Percentiles rank a stretch among this genome's conserved stretches.
Conservation (phyloP, 306 rosid genomes). For the Albizia julibrissin region DNA sequence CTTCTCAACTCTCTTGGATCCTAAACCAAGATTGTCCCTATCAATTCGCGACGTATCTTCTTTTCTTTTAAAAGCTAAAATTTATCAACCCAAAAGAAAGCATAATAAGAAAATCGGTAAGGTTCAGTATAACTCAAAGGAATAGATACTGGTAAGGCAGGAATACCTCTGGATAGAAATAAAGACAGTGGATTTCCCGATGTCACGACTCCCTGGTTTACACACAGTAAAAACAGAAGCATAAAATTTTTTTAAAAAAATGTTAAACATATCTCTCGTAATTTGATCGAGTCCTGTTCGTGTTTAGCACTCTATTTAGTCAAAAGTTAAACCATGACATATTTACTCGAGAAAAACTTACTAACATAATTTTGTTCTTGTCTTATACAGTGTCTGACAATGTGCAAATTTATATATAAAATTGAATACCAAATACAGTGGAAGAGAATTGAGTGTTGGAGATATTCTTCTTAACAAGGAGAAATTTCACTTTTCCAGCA, state of each 20-base stretch:
- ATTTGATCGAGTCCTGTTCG: background rate
- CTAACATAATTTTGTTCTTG: background rate
- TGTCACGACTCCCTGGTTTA: slow-evolving; percentile 55
- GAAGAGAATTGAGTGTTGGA: background rate
- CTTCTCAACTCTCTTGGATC: slow-evolving; percentile 43
- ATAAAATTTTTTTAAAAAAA: background rate
- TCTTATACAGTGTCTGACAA: background rate
- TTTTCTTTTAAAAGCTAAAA: slow-evolving; percentile 41
- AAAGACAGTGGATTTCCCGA: slow-evolving; percentile 68
- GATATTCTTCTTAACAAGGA: background rate
- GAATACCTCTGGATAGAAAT: slow-evolving; percentile 65
- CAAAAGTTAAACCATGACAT: too few species aligned
- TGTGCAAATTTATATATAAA: background rate
- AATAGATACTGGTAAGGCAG: background rate
- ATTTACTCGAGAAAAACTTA: too few species aligned
- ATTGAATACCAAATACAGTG: background rate
- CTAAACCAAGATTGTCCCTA: slow-evolving; percentile 28
- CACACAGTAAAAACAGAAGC: slow-evolving; percentile 6
- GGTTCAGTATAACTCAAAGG: background rate
- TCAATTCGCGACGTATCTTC: slow-evolving; percentile 44
- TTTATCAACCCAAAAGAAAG: background rate
- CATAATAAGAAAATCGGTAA: background rate
- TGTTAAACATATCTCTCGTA: background rate
- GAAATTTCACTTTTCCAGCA: background rate
- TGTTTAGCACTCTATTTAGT: background rate